Evolutionary conservation across 345 rosid species (phyloP).

Genomic region (Pelargonium nanum): DNA sequence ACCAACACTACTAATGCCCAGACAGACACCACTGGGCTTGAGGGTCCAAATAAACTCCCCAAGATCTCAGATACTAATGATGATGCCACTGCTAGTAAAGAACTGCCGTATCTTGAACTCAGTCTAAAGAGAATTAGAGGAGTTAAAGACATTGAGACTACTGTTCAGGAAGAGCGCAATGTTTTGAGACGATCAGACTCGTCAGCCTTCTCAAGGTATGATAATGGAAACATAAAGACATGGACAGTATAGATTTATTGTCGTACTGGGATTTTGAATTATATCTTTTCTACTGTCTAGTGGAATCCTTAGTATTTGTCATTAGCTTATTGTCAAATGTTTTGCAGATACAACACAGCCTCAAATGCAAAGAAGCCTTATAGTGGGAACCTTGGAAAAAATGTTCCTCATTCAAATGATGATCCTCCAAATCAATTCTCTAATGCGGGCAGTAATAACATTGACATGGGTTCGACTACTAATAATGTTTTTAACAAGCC

Average conservation of each 20-base stretch:
- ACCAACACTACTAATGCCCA: slow-evolving; percentile 14
- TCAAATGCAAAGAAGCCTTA: slow-evolving; percentile 25
- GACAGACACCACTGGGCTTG: slow-evolving; percentile 22
- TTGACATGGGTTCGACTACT: slow-evolving; percentile 41
- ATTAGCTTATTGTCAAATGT: slow-evolving; percentile 1
- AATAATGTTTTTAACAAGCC: slow-evolving; percentile 23
- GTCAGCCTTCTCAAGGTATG: slow-evolving; percentile 56
- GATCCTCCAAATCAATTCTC: slow-evolving; percentile 34
- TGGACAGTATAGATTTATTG: not conserved
- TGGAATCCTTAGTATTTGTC: slow-evolving; percentile 1
- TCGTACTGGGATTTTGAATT: slow-evolving; percentile 1
- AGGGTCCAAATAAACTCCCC: slow-evolving; percentile 20
- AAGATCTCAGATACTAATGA: slow-evolving; percentile 24
- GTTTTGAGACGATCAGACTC: slow-evolving; percentile 41
- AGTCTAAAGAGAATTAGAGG: slow-evolving; percentile 32
- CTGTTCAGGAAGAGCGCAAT: slow-evolving; percentile 33
- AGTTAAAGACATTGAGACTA: slow-evolving; percentile 16
- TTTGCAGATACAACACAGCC: slow-evolving; percentile 33
- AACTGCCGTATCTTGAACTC: slow-evolving; percentile 17
- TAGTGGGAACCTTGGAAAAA: slow-evolving; percentile 18
- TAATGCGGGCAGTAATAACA: slow-evolving; percentile 34
- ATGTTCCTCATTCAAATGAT: slow-evolving; percentile 21
- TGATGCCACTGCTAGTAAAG: slow-evolving; percentile 23
- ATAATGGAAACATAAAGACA: slow-evolving; percentile 1
- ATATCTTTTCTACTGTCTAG: slow-evolving; percentile 1